Conservation (phyloP, 306 rosid genomes). For the Medicago truncatula region DNA sequence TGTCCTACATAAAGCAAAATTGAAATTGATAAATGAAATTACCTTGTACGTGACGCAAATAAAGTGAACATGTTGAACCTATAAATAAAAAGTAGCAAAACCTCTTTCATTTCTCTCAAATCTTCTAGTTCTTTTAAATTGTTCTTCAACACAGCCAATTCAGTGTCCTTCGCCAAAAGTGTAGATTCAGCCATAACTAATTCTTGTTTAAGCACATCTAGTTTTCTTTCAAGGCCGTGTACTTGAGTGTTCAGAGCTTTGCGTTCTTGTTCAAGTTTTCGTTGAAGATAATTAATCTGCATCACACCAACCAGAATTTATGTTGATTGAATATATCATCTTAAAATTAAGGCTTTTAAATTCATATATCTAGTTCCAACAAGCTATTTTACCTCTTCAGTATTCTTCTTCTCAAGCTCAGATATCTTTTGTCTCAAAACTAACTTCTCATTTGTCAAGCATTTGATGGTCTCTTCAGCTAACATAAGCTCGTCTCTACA, state of each 20-base stretch:
- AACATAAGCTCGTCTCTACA: constrained; percentile 60
- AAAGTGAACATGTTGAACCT: constrained; percentile 8
- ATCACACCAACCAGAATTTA: constrained; percentile 44
- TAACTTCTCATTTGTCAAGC: constrained; percentile 64
- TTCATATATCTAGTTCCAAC: constrained; percentile 31
- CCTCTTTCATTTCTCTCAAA: constrained; percentile 98
- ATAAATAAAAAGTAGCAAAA: constrained; percentile 36
- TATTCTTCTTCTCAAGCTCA: constrained; percentile 65
- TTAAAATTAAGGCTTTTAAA: constrained; percentile 30
- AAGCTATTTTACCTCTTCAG: constrained; percentile 64
- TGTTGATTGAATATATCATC: constrained; percentile 22
- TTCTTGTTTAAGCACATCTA: constrained; percentile 60
- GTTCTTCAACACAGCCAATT: constrained; percentile 64
- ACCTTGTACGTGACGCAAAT: constrained; percentile 22
- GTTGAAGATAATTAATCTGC: constrained; percentile 66
- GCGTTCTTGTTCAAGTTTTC: constrained; percentile 67
- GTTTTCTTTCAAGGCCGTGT: constrained; percentile 69
- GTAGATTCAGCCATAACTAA: constrained; percentile 62
- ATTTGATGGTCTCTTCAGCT: constrained; percentile 70
- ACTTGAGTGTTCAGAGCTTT: constrained; percentile 60
- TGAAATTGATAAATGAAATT: constrained; percentile 12
- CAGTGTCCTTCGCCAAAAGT: constrained; percentile 67
- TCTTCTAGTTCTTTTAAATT: constrained; percentile 85
- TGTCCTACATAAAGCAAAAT: constrained; percentile 65
- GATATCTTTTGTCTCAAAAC: constrained; percentile 61